Conservation (phyloP, 805 yeast species). For the Vanderwaltozyma tropicalis region DNA sequence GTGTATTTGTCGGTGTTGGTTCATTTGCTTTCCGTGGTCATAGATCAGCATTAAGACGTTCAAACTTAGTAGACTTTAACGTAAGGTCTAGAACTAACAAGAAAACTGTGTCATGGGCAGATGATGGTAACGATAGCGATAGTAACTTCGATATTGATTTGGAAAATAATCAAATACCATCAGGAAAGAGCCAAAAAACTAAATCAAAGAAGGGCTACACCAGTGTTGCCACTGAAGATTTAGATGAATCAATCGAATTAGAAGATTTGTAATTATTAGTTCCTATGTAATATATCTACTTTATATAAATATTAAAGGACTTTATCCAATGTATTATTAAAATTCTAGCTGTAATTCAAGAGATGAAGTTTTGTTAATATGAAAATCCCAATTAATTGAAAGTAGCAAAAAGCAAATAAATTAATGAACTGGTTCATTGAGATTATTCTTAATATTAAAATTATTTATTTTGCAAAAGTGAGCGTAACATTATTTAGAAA, state of each 20-base stretch:
- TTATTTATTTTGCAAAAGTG: too few relatives aligned
- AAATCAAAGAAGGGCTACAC: constrained; percentile 13
- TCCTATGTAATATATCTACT: too few relatives aligned
- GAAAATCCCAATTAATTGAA: too few relatives aligned
- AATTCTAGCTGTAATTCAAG: too few relatives aligned
- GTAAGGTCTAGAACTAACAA: neutral
- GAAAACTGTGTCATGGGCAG: constrained; percentile 1
- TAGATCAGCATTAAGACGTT: neutral
- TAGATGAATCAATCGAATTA: constrained; percentile 19
- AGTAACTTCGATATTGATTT: constrained; percentile 9
- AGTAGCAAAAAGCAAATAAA: too few relatives aligned
- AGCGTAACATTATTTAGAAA: too few relatives aligned
- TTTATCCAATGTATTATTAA: too few relatives aligned
- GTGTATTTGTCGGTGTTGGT: neutral
- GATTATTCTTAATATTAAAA: too few relatives aligned
- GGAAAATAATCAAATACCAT: constrained; percentile 1
- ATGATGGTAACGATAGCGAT: constrained; percentile 8
- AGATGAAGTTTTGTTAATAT: too few relatives aligned
- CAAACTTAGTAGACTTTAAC: constrained; percentile 1
- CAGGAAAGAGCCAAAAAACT: neutral
- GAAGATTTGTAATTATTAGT: neutral
- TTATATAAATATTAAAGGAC: too few relatives aligned
- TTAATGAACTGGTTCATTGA: too few relatives aligned
- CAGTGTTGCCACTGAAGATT: constrained; percentile 13
- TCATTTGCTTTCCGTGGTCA: neutral